Base-by-base conservation (phyloP, 2,329 filamentous ascomycete species). In the Fusarium sacchari region DNA sequence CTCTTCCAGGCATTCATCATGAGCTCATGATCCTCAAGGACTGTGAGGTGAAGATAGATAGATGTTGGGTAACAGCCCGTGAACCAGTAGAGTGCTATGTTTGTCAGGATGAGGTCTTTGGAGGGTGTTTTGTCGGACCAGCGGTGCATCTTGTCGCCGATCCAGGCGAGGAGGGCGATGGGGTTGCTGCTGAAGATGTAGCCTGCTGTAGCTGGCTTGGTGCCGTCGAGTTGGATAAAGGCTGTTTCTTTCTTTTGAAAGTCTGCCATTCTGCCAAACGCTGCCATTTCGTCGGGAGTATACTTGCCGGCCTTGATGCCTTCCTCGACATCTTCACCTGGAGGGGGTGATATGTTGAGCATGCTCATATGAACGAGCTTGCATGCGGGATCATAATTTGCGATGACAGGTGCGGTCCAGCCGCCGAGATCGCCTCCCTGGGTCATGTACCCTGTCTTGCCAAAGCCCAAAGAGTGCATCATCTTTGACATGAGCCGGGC, bases 401-500 rank as follows among this genome's bases (percentile, higher is more conserved):
- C 68, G 12, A 74, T 56, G 5, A 56, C 49, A 1, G 72, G 64
- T 5, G 68, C 72, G 2, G 65, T 67, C 60, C 67, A 60, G 7
- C 60, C 66, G 24, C 72, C 72, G 1, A 74, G 49, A 6, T 74
- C 72, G 7, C 69, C 72, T 4, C 72, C 72, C 18, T 74, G 72
- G 1, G 59, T 52, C 3, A 72, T 20, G 5, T 74, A 75, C 0
- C 72, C 72, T 2, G 64, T 60, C 18, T 62, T 42, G 7, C 12
- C 18, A 17, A 71, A 67, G 1, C 67, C 49, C 20, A 71, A 5
- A 1, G 28, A 36, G 4, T 71, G 44, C 68, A 71, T 71, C 60
- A 71, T 61, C 36, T 71, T 71, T 0, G 68, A 71, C 39, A 71
- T 52, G 10, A 71, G 37, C 2, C 61, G 61, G 3, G 55, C 68